A percentile compares a stretch with the other conserved stretches of the same genome.
These are phyloP conservation scores for Buxus sempervirens DNA, from an alignment of 164 flowering plant species.

Conservation along the genomic window DNA sequence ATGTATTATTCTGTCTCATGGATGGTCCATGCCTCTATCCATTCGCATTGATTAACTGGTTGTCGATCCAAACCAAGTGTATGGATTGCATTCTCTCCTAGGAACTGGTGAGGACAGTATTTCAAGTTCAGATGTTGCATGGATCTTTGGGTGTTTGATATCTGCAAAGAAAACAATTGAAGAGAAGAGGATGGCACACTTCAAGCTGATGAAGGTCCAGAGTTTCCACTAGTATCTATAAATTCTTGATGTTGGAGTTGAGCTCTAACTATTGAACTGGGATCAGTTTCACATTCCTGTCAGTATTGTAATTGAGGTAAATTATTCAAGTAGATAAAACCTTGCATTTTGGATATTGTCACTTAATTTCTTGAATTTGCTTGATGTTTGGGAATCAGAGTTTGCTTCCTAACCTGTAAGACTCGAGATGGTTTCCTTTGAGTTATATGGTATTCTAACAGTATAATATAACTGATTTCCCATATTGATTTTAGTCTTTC, in stretches of 20 bases:
- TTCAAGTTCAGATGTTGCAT: neutral
- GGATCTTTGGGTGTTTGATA: constrained; percentile 15
- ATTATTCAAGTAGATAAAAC: neutral
- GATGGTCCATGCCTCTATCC: constrained; percentile 2
- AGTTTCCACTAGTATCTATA: neutral
- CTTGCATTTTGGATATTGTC: neutral
- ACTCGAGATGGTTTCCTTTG: too few species aligned
- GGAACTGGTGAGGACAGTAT: constrained; percentile 2
- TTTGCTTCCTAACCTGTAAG: too few species aligned
- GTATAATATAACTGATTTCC: too few species aligned
- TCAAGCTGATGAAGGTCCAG: neutral
- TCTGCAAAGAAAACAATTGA: neutral
- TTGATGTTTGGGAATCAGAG: too few species aligned
- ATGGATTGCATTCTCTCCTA: constrained; percentile 7
- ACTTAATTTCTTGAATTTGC: neutral
- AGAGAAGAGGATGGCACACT: neutral
- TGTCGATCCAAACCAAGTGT: constrained; percentile 3
- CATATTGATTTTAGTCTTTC: too few species aligned
- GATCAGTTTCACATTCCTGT: neutral
- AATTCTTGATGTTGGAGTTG: neutral
- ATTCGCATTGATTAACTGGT: constrained; percentile 2
- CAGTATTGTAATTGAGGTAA: neutral
- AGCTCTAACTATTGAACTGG: neutral
- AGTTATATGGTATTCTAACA: too few species aligned
- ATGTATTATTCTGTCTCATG: neutral